Evolutionary conservation across 306 rosid genomes (phyloP).

Genomic region (Elaeagnus macrophylla): DNA sequence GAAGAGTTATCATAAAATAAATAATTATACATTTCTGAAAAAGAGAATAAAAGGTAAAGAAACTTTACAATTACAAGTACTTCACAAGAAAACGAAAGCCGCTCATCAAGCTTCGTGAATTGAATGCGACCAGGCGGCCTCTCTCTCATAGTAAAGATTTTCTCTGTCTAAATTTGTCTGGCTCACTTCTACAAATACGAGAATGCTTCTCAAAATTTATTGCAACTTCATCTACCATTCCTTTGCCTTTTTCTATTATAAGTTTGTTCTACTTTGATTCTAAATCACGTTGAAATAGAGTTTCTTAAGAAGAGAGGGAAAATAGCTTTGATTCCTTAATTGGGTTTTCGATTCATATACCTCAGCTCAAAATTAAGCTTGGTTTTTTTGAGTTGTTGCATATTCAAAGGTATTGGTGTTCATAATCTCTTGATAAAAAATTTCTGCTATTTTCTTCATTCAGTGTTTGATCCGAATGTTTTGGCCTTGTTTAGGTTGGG

Average conservation of each 20-base stretch:
- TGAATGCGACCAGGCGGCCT: constrained; percentile 37
- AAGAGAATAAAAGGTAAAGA: constrained; percentile 15
- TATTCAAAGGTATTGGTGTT: constrained; percentile 28
- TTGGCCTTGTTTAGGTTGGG: constrained; percentile 17
- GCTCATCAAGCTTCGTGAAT: constrained; percentile 41
- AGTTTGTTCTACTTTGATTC: constrained; percentile 19
- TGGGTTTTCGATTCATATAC: background rate
- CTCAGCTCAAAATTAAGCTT: constrained; percentile 5
- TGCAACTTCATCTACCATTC: constrained; percentile 29
- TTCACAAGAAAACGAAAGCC: constrained; percentile 43
- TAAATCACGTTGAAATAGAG: constrained; percentile 5
- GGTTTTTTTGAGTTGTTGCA: constrained; percentile 3
- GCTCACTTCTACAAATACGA: constrained; percentile 79
- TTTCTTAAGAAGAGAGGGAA: constrained; percentile 9
- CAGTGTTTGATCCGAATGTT: constrained; percentile 31
- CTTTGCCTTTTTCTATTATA: constrained; percentile 23
- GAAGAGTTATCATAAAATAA: background rate
- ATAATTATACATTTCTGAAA: background rate
- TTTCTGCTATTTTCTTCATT: constrained; percentile 17
- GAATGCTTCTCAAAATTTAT: constrained; percentile 27
- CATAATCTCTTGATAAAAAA: constrained; percentile 5
- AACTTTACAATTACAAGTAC: constrained; percentile 42
- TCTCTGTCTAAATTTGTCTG: no score
- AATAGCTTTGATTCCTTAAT: constrained; percentile 1
- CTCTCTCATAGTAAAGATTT: constrained; percentile 4